These are phyloP conservation scores for Aureobasidium sp. DNA, from an alignment of 2,329 filamentous ascomycete genomes.

Conservation along the genomic window DNA sequence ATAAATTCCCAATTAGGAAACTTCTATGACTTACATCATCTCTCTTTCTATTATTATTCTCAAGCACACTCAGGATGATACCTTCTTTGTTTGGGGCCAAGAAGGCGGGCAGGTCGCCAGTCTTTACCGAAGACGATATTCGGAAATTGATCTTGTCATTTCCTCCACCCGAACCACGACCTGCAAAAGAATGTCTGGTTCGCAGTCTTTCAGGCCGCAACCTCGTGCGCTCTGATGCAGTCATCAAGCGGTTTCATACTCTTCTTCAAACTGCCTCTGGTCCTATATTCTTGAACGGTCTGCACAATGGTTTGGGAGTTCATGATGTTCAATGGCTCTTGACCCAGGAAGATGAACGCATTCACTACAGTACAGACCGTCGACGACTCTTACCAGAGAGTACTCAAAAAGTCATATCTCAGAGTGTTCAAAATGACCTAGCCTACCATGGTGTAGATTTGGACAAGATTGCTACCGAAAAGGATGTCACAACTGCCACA, in stretches of 20 bases:
- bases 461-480: not conserved
- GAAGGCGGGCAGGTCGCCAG: not conserved
- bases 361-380: conserved; percentile 6
- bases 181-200: conserved; percentile 2
- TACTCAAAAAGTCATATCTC: not conserved
- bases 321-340: conserved; percentile 12
- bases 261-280: not conserved
- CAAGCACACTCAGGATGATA: not conserved
- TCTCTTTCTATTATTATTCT: not conserved
- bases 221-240: conserved; percentile 8
- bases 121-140: conserved; percentile 12
- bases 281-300: not conserved
- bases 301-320: conserved; percentile 7
- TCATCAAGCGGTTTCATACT: conserved; percentile 9
- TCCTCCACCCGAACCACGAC: conserved; percentile 7
- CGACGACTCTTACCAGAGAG: not conserved
- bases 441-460: not conserved
- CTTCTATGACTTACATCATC: not conserved
- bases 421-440: not conserved
- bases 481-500: not conserved
- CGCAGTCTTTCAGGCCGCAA: conserved; percentile 11
- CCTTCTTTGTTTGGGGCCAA: conserved; percentile 2
- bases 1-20: conserved; percentile 9
- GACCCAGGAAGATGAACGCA: not conserved
- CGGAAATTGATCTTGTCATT: conserved; percentile 3